A percentile compares a stretch with the other conserved stretches of the same genome.
Conservation (phyloP, 208 protist species). For the Trypanosoma avium region DNA sequence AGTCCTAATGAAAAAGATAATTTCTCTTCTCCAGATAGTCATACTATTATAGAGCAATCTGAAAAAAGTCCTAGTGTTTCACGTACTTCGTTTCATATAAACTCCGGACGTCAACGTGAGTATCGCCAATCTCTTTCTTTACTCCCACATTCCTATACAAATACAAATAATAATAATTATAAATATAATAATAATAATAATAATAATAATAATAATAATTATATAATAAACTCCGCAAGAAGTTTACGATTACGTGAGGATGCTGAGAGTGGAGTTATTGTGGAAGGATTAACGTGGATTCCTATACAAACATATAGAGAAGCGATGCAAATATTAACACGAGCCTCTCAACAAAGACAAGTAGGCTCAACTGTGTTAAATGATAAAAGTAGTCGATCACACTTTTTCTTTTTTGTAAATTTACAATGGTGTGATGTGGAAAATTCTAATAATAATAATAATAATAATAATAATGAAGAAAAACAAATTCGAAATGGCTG, state of each 20-base stretch:
- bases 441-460: neutral
- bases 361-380: conserved; percentile 82
- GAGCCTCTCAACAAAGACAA: conserved; percentile 45
- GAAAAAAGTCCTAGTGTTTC: no score
- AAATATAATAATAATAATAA: neutral
- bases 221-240: neutral
- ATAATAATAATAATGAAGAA: neutral
- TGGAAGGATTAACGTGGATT: conserved; percentile 56
- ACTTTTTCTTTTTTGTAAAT: conserved; percentile 79
- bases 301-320: conserved; percentile 32
- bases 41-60: no score
- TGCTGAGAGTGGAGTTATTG: conserved; percentile 24
- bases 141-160: neutral
- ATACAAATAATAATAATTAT: neutral
- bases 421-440: conserved; percentile 30
- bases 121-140: neutral
- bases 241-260: neutral
- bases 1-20: no score
- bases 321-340: conserved; percentile 35
- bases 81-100: no score
- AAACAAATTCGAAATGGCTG: conserved; percentile 4
- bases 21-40: no score
- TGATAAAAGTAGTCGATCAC: conserved; percentile 75
- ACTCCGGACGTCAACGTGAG: no score
- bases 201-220: neutral